Conservation (phyloP, 768 basidiomycete species). For the Russula sp. region DNA sequence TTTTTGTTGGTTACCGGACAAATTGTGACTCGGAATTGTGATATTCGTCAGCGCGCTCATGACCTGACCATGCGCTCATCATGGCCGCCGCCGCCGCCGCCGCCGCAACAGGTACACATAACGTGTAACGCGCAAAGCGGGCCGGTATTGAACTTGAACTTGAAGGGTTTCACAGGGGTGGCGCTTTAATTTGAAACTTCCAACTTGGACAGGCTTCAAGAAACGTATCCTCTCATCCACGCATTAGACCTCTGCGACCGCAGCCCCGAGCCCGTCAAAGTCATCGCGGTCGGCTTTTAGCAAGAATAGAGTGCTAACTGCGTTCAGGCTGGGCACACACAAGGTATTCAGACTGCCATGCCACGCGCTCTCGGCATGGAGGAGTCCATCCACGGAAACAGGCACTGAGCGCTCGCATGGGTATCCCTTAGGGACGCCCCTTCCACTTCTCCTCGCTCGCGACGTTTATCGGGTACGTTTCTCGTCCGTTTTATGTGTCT, state of each 20-base stretch:
- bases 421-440: conserved; percentile 37
- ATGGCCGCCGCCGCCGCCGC: too few species aligned
- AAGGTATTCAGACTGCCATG: conserved; percentile 35
- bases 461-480: conserved; percentile 49
- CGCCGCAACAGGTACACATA: too few species aligned
- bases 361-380: conserved; percentile 43
- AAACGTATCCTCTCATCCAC: too few species aligned
- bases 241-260: conserved; percentile 30
- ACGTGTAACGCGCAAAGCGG: too few species aligned
- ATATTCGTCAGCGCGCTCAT: too few species aligned
- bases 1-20: too few species aligned
- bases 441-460: conserved; percentile 45
- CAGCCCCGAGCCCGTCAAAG: conserved; percentile 37
- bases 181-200: too few species aligned
- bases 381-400: conserved; percentile 27
- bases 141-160: too few species aligned
- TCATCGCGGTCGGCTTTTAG: conserved; percentile 42
- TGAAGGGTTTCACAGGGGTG: too few species aligned
- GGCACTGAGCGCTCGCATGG: conserved; percentile 35
- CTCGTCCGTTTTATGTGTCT: background rate
- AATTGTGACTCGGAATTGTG: too few species aligned
- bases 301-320: conserved; percentile 35
- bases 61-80: too few species aligned
- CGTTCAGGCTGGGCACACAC: conserved; percentile 47
- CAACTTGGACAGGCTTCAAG: too few species aligned